These are phyloP conservation scores for Camelina hispida DNA, from an alignment of 345 rosid species.

Conservation along the genomic window DNA sequence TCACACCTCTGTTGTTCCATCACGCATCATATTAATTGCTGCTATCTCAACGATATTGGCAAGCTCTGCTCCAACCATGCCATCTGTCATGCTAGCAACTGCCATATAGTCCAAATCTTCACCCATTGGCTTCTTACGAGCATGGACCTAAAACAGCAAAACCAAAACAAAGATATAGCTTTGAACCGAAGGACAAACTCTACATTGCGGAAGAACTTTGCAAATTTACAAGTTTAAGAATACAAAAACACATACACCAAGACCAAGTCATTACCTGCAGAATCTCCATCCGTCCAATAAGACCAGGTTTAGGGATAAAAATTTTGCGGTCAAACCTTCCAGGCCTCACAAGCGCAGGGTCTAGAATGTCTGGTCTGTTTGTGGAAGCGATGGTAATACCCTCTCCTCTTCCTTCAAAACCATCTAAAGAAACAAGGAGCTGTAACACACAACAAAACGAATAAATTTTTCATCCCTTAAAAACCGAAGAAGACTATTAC, in stretches of 20 bases:
- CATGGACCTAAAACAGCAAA: constrained; percentile 70
- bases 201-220: not conserved
- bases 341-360: constrained; percentile 94
- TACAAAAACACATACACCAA: not conserved
- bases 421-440: constrained; percentile 95
- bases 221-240: not conserved
- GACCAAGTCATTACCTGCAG: constrained; percentile 56
- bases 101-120: constrained; percentile 94
- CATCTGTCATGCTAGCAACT: constrained; percentile 89
- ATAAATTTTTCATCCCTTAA: not conserved
- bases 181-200: constrained; percentile 15
- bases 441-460: constrained; percentile 42
- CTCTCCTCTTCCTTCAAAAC: constrained; percentile 97
- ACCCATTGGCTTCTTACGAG: constrained; percentile 93
- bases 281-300: constrained; percentile 88
- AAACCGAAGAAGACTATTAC: not conserved
- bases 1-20: constrained; percentile 85
- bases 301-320: constrained; percentile 84
- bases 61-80: constrained; percentile 99
- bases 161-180: not conserved
- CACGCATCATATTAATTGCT: constrained; percentile 93
- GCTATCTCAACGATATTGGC: constrained; percentile 94
- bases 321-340: constrained; percentile 90
- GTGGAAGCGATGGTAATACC: constrained; percentile 96
- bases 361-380: constrained; percentile 94